phyloP scores from a whole-genome alignment of 106 monocot species.

The Dioscorea alata region DNA sequence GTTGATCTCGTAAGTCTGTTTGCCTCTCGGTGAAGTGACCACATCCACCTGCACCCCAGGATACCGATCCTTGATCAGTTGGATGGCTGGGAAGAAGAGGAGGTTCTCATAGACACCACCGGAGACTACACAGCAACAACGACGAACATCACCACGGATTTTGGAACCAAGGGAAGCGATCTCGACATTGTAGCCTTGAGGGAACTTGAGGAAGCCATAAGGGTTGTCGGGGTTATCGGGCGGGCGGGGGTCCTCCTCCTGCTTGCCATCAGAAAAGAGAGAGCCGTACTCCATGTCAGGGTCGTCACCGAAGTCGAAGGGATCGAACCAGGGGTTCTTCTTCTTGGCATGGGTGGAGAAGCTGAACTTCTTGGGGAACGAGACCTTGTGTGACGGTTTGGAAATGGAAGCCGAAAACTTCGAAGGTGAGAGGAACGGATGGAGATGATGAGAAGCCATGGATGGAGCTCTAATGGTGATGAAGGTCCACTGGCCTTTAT shows the following conservation, averaged over 20 bases:
- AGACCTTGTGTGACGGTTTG: neutral
- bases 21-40: slow-evolving; percentile 59
- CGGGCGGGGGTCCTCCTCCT: slow-evolving; percentile 73
- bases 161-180: slow-evolving; percentile 56
- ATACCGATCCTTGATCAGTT: slow-evolving; percentile 77
- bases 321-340: slow-evolving; percentile 92
- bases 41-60: slow-evolving; percentile 78
- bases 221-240: slow-evolving; percentile 73
- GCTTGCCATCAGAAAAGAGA: slow-evolving; percentile 75
- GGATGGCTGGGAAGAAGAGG: slow-evolving; percentile 76
- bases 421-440: slow-evolving; percentile 3
- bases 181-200: slow-evolving; percentile 65
- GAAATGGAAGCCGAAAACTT: slow-evolving; percentile 1
- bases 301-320: slow-evolving; percentile 75
- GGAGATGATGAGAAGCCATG: neutral
- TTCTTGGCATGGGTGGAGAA: slow-evolving; percentile 39
- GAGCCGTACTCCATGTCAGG: slow-evolving; percentile 55
- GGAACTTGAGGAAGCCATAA: slow-evolving; percentile 86
- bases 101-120: slow-evolving; percentile 89
- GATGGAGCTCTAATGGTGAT: neutral
- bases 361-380: neutral
- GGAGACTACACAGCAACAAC: slow-evolving; percentile 75
- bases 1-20: slow-evolving; percentile 78
- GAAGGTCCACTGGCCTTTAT: neutral
- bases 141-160: slow-evolving; percentile 71